Conservation (phyloP, 1,139 yeast genomes). For the Yamadazyma mexicana region DNA sequence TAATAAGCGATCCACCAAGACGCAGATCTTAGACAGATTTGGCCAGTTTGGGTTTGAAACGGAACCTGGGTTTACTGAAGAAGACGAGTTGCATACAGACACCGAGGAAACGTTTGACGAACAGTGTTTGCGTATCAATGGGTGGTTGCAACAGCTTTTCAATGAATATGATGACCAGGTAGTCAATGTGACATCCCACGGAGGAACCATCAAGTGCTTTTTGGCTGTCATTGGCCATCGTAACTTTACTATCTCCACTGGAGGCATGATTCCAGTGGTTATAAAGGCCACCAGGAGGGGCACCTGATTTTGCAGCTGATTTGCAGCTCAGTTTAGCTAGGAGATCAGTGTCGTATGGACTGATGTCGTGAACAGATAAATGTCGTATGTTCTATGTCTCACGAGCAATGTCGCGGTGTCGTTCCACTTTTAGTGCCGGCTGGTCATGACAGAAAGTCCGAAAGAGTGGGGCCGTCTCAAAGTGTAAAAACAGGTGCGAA, state of each 20-base stretch:
- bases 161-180: slow-evolving; percentile 22
- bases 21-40: slow-evolving; percentile 21
- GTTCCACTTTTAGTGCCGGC: too few species aligned
- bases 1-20: slow-evolving; percentile 54
- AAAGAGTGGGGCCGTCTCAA: slow-evolving; percentile 4
- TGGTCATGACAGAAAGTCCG: too few species aligned
- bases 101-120: slow-evolving; percentile 30
- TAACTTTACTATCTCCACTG: slow-evolving; percentile 58
- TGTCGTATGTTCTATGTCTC: too few species aligned
- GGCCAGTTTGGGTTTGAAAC: slow-evolving; percentile 21
- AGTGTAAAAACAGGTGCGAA: slow-evolving; percentile 4
- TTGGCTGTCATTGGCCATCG: slow-evolving; percentile 57
- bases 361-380: too few species aligned
- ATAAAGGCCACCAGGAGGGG: slow-evolving; percentile 36
- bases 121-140: slow-evolving; percentile 49
- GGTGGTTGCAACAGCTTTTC: slow-evolving; percentile 42
- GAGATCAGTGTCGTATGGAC: too few species aligned
- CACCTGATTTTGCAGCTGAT: too few species aligned
- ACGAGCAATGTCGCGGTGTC: too few species aligned
- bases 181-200: slow-evolving; percentile 59
- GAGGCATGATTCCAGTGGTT: slow-evolving; percentile 68
- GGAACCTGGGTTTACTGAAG: slow-evolving; percentile 46
- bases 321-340: too few species aligned
- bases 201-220: slow-evolving; percentile 60
- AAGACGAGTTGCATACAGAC: slow-evolving; percentile 44